Evolutionary conservation across 1,284 basidiomycete genomes (phyloP).

Genomic region (Ustilago nuda): DNA sequence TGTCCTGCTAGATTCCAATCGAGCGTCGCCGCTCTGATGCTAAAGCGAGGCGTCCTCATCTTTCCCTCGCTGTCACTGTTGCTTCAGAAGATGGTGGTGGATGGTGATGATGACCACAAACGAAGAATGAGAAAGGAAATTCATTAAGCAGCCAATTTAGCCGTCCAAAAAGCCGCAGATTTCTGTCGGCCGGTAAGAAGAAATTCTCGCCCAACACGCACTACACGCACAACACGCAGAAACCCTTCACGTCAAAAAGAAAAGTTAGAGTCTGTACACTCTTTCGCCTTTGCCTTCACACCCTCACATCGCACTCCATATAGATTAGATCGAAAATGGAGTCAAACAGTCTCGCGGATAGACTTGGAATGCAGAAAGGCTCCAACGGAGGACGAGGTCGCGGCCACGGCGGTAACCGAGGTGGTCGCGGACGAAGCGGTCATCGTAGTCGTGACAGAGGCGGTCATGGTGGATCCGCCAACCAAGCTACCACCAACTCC

Average conservation of each 20-base stretch:
- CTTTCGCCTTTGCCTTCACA: neutral
- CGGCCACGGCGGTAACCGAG: constrained; percentile 23
- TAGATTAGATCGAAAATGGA: constrained; percentile 21
- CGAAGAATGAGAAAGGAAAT: neutral
- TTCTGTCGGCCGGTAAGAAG: constrained; percentile 49
- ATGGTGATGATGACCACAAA: constrained; percentile 7
- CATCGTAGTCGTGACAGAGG: constrained; percentile 28
- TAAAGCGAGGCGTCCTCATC: constrained; percentile 13
- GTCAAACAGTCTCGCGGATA: constrained; percentile 27
- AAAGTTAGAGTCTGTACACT: constrained; percentile 20
- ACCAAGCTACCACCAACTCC: constrained; percentile 6
- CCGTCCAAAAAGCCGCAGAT: constrained; percentile 17
- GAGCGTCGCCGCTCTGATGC: neutral
- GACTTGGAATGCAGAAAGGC: constrained; percentile 25
- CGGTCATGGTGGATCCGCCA: constrained; percentile 46
- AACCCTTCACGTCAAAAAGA: neutral
- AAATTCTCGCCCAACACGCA: constrained; percentile 2
- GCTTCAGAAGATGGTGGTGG: neutral
- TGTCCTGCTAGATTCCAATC: neutral
- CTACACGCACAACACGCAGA: neutral
- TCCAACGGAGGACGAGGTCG: constrained; percentile 14
- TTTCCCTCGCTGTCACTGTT: neutral
- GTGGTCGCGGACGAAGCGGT: constrained; percentile 23
- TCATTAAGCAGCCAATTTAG: constrained; percentile 2
- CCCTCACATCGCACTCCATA: neutral